Conservation (phyloP, 2,329 filamentous ascomycete genomes). For the Ophiostoma sp. region DNA sequence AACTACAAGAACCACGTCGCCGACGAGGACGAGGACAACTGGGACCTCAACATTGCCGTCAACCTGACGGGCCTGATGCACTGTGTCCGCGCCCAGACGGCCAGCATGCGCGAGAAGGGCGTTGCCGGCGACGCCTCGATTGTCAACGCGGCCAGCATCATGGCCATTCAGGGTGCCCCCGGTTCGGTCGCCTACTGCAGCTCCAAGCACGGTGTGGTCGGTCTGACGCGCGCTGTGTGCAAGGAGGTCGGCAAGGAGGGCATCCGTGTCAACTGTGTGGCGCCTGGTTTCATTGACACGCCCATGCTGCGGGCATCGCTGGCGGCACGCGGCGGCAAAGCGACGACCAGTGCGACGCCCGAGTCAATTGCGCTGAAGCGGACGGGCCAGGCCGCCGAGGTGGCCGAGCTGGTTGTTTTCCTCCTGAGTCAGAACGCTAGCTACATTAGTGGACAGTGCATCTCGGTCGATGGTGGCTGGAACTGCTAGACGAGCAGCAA, state of each 20-base stretch:
- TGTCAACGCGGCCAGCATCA: slow-evolving; percentile 30
- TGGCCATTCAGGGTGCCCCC: slow-evolving; percentile 36
- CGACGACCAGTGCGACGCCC: slow-evolving; percentile 41
- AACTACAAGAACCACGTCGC: slow-evolving; percentile 43
- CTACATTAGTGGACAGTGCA: slow-evolving; percentile 27
- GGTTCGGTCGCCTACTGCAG: slow-evolving; percentile 42
- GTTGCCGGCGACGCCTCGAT: slow-evolving; percentile 24
- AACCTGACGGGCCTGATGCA: slow-evolving; percentile 56
- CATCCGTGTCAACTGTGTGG: slow-evolving; percentile 43
- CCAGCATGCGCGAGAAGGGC: slow-evolving; percentile 24
- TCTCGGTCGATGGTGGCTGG: slow-evolving; percentile 28
- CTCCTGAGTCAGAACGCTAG: slow-evolving; percentile 36
- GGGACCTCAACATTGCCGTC: slow-evolving; percentile 50
- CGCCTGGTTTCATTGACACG: slow-evolving; percentile 28
- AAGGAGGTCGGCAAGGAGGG: slow-evolving; percentile 46
- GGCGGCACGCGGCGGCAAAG: slow-evolving; percentile 19
- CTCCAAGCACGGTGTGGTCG: slow-evolving; percentile 43
- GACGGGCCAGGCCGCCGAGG: slow-evolving; percentile 51
- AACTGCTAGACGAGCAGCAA: slow-evolving; percentile 17
- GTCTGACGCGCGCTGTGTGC: slow-evolving; percentile 40
- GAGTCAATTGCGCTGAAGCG: slow-evolving; percentile 32
- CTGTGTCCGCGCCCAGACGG: slow-evolving; percentile 43
- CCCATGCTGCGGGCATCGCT: slow-evolving; percentile 24
- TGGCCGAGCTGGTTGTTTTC: slow-evolving; percentile 49
- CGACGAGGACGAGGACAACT: slow-evolving; percentile 50